Base-by-base conservation (phyloP, 1,284 basidiomycete species). In the Garcileccinum viscosum region DNA sequence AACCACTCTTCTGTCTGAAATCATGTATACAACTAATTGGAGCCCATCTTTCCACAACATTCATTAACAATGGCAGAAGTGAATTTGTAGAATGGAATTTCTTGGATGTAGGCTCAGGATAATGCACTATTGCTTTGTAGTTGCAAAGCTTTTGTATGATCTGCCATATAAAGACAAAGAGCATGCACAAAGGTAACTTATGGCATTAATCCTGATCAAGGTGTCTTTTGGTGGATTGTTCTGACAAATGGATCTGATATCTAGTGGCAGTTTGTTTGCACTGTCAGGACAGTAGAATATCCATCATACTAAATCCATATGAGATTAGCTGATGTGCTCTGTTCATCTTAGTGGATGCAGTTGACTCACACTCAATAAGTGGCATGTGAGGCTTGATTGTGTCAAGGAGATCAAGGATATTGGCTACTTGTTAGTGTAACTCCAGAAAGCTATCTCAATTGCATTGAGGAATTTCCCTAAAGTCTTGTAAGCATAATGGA, bases 1-100 rank as follows among this genome's bases (percentile, higher is more conserved):
- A 8, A n/a, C n/a, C 32, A 12, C n/a, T 15, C n/a, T 40, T 64
- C 63, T 22, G 30, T 67, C 22, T 15, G 58, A 22, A n/a, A 9
- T 15, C 47, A 15, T 17, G n/a, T 9, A 22, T 14, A 24, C 32
- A 40, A 62, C 4, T 8, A 17, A 50, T 62, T 65, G 61, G 64
- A 22, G 2, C 14, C 19, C 24, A 11, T 56, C 17, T 24, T 44
- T 37, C 9, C 53, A 38, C 42, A 83, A 82, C 77, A 11, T 82
- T 82, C 35, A 32, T 80, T n/a, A 80, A 70, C 4, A 69, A 72
- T 8, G 66, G 70, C 11, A 76, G 76, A 5, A 81, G 76, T 4
- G 83, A 83, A 1, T 85, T 80, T 37, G 73, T 78, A 0, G 80
- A 83, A 66, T 69, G 53, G 59, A 74, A 71, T 0, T 84, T 84